These are phyloP conservation scores for Chenopodium quinoa DNA, from an alignment of 148 eudicot species.

Conservation along the genomic window DNA sequence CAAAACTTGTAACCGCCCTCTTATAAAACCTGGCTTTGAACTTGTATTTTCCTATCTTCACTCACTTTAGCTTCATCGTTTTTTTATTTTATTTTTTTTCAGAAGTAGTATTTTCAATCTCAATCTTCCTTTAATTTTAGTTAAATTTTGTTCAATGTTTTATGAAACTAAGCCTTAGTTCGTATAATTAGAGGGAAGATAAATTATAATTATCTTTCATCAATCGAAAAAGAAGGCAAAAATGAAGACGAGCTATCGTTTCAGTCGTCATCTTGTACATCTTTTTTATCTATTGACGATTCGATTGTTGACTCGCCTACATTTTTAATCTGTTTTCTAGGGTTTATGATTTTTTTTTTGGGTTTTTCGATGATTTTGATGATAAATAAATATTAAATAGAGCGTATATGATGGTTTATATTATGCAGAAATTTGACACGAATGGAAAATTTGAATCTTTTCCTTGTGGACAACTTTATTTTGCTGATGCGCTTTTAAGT, in stretches of 20 bases:
- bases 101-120: no score
- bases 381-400: not conserved
- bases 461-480: slow-evolving; percentile 31
- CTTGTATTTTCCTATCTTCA: not conserved
- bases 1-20: not conserved
- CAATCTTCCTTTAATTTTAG: not conserved
- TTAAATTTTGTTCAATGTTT: not conserved
- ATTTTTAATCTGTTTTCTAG: slow-evolving; percentile 16
- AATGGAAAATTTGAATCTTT: slow-evolving; percentile 17
- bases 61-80: no score
- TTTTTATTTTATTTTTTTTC: not conserved
- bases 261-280: slow-evolving; percentile 59
- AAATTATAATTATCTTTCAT: slow-evolving; percentile 24
- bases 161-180: slow-evolving; percentile 24
- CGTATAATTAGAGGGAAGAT: slow-evolving; percentile 9
- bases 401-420: slow-evolving; percentile 24
- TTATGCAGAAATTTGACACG: slow-evolving; percentile 39
- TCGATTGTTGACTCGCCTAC: slow-evolving; percentile 92
- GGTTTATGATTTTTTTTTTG: not conserved
- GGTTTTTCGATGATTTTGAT: not conserved
- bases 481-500: slow-evolving; percentile 22
- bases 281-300: slow-evolving; percentile 48
- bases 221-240: slow-evolving; percentile 33
- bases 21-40: not conserved
- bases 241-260: slow-evolving; percentile 83